These are phyloP conservation scores for Paratrypanosoma confusum DNA, from an alignment of 208 protist genomes.

Conservation along the genomic window DNA sequence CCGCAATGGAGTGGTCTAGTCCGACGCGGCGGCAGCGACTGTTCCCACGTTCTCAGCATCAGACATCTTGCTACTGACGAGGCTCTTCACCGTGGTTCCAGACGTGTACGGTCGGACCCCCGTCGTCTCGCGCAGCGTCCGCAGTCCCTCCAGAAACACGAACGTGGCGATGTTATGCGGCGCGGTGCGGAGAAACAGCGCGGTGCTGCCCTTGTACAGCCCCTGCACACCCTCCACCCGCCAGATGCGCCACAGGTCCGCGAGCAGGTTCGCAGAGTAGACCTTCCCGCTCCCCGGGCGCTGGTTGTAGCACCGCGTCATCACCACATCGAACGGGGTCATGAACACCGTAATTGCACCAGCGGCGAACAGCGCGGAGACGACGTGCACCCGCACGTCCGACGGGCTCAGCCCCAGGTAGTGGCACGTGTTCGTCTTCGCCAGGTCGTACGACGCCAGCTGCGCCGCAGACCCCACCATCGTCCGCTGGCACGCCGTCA, in stretches of 20 bases:
- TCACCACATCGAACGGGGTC: slow-evolving; percentile 57
- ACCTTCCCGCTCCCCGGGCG: slow-evolving; percentile 3
- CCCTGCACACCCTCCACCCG: slow-evolving; percentile 45
- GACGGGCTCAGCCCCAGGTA: slow-evolving; percentile 8
- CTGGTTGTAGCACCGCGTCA: slow-evolving; percentile 51
- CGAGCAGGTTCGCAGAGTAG: slow-evolving; percentile 22
- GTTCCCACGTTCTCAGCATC: no score
- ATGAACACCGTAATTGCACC: slow-evolving; percentile 21
- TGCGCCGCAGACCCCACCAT: slow-evolving; percentile 31
- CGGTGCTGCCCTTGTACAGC: slow-evolving; percentile 56
- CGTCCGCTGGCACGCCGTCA: slow-evolving; percentile 25
- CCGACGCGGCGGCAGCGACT: no score
- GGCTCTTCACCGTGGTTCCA: slow-evolving; percentile 24
- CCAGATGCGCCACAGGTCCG: slow-evolving; percentile 24
- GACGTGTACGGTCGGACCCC: slow-evolving; percentile 35
- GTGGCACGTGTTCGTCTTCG: slow-evolving; percentile 11
- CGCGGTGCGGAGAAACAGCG: slow-evolving; percentile 37
- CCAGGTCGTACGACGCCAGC: slow-evolving; percentile 40
- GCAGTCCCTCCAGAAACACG: slow-evolving; percentile 38
- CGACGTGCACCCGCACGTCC: slow-evolving; percentile 40
- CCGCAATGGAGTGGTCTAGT: no score
- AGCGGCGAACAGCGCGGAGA: slow-evolving; percentile 18
- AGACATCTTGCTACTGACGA: no score
- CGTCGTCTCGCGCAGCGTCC: slow-evolving; percentile 32
- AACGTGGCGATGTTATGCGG: slow-evolving; percentile 60